Evolutionary conservation across 2,329 filamentous ascomycete genomes (phyloP), one percentile per base, ranked within the genome.

Genomic region (Ascomycota sp.): DNA sequence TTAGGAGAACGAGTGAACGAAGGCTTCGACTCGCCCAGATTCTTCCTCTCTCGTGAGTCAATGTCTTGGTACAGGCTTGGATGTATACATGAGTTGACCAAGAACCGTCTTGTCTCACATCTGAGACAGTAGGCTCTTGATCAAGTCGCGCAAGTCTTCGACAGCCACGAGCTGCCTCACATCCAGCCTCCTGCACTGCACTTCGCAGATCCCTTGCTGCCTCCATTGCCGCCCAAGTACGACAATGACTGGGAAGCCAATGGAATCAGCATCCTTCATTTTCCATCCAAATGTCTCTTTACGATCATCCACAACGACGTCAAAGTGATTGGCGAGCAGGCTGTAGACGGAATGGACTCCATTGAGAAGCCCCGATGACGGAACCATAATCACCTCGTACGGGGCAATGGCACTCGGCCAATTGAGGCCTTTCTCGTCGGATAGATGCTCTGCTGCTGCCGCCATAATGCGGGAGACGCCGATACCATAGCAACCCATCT

Each of bases 401-500:
- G 89, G 89, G 3, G 89, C 81, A 38, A 95, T 83, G 8, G 60
- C 71, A 5, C 74, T 62, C 1, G 89, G 89, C 89, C 89, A 98
- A 42, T 81, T 82, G 7, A 95, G 61, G 0, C 83, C 89, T 43
- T 58, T 66, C 3, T 62, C 45, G 39, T 92, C 81, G 0, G 71
- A 63, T 8, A 82, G 59, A 24, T 75, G 65, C 37, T 86, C 75
- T 1, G 85, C 85, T 1, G 89, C 70, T 2, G 89, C 82, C 7
- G 76, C 83, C 36, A 98, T 75, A 41, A 98, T 73, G 27, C 89
- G 75, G 5, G 83, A 92, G 12, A 98, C 71, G 2, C 89, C 89
- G 36, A 98, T 91, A 1, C 89, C 89, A 46, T 94, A 82, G 48
- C 89, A 98, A 32, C 89, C 89, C 89, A 98, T 98, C 38, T 92